Evolutionary conservation across 768 basidiomycete genomes (phyloP), one percentile per base, ranked within the genome.

Genomic region (Lactarius trivialis): DNA sequence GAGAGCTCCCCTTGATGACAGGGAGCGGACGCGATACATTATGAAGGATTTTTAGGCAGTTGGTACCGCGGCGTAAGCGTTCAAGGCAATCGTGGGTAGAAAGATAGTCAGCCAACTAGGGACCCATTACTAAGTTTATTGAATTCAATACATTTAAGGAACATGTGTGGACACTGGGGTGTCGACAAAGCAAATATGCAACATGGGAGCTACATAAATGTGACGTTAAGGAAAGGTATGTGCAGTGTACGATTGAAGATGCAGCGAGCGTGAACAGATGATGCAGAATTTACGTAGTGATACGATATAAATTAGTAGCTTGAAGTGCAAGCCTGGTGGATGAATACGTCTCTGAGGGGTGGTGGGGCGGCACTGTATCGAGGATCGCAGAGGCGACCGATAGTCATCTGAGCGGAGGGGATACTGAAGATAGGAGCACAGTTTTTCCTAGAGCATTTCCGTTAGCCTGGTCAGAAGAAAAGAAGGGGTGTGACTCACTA

Each of bases 151-250:
- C 63, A 64, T 43, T 56, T 63, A 58, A 45, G 26, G 30, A 53
- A 63, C 52, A 55, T 28, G 30, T 33, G 51, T n/a, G 37, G 58
- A 63, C 57, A 55, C 34, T 21, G 34, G 34, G n/a, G 37, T 60
- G 58, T 56, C 58, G 26, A 21, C 58, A 41, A 41, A 65, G 56
- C 56, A 62, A 57, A 45, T 54, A 65, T 54, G 60, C 64, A 65
- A 62, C 64, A 65, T 50, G 64, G 45, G 55, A 65, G 64, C 64
- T 65, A 65, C 64, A 65, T 61, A 48, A 63, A 57, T 58, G 56
- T 65, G 60, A 65, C 60, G 30, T 21, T 48, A 65, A 57, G 56
- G 52, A 34, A 54, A 34, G 61, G 60, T 63, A 60, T 64, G 54
- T 60, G 57, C 39, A 45, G 26, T 43, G 55, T 61, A 51, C 37